Conservation (phyloP, 2,329 filamentous ascomycete species). For the Pseudogymnoascus sp. region DNA sequence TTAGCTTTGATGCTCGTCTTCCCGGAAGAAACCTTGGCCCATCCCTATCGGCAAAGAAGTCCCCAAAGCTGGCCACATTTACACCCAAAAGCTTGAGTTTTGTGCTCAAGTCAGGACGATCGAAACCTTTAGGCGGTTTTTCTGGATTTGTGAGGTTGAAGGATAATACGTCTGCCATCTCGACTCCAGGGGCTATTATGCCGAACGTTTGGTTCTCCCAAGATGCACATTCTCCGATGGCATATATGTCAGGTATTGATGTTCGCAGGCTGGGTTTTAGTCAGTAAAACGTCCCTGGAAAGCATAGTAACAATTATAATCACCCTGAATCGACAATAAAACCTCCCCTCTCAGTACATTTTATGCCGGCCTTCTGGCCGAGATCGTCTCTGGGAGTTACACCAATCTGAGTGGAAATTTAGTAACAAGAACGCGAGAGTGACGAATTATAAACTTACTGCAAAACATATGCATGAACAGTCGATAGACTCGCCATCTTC, state of each 20-base stretch:
- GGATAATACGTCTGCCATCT: slow-evolving; percentile 86
- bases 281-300: neutral
- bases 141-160: slow-evolving; percentile 86
- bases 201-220: slow-evolving; percentile 84
- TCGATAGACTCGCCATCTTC: slow-evolving; percentile 72
- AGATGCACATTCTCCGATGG: slow-evolving; percentile 84
- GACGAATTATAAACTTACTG: slow-evolving; percentile 26
- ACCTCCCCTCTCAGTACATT: slow-evolving; percentile 63
- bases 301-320: slow-evolving; percentile 21
- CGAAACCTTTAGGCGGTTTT: slow-evolving; percentile 46
- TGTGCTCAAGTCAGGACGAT: slow-evolving; percentile 78
- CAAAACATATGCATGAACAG: slow-evolving; percentile 79
- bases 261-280: slow-evolving; percentile 45
- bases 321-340: slow-evolving; percentile 62
- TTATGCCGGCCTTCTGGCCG: slow-evolving; percentile 59
- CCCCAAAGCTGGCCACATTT: slow-evolving; percentile 86
- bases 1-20: slow-evolving; percentile 41
- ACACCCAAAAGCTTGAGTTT: slow-evolving; percentile 86
- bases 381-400: slow-evolving; percentile 75
- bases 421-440: neutral
- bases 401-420: slow-evolving; percentile 47
- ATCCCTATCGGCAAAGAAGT: slow-evolving; percentile 85
- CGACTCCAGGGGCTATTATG: slow-evolving; percentile 79
- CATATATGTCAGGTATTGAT: slow-evolving; percentile 66
- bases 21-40: slow-evolving; percentile 68